A percentile compares a stretch with the other conserved stretches of the same genome.
Evolutionary conservation across 768 basidiomycete genomes (phyloP).

Genomic region (Kwoniella sp.): DNA sequence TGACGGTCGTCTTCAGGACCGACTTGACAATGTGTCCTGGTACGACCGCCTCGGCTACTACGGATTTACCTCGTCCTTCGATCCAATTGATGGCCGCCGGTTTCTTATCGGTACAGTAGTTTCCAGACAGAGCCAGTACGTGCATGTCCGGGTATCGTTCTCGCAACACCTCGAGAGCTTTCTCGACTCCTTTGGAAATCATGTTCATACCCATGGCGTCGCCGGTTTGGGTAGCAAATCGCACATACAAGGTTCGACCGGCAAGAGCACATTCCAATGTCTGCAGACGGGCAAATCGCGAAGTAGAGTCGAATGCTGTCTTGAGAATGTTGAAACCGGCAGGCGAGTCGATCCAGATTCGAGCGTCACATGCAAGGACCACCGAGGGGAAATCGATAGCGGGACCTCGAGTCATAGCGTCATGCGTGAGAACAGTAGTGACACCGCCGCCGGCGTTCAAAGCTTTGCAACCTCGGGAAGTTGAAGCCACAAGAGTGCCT

Average conservation of each 20-base stretch:
- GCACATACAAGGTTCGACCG: slow-evolving; percentile 86
- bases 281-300: slow-evolving; percentile 84
- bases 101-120: slow-evolving; percentile 99
- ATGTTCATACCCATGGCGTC: slow-evolving; percentile 99
- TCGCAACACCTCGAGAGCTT: slow-evolving; percentile 73
- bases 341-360: slow-evolving; percentile 80
- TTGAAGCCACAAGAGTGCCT: slow-evolving; percentile 95
- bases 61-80: slow-evolving; percentile 95
- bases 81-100: slow-evolving; percentile 99
- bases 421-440: slow-evolving; percentile 84
- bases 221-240: slow-evolving; percentile 91
- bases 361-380: slow-evolving; percentile 75
- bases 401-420: slow-evolving; percentile 98
- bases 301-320: slow-evolving; percentile 89
- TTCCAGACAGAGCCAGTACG: slow-evolving; percentile 86
- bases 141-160: slow-evolving; percentile 86
- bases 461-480: slow-evolving; percentile 96
- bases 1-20: slow-evolving; percentile 94
- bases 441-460: slow-evolving; percentile 95
- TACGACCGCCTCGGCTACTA: slow-evolving; percentile 92
- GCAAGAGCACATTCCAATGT: slow-evolving; percentile 86
- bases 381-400: slow-evolving; percentile 91
- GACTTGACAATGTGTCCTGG: slow-evolving; percentile 83
- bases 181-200: slow-evolving; percentile 98
- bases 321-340: slow-evolving; percentile 76